Conservation (phyloP, 2,329 filamentous ascomycete genomes). For the Paecilomyces sp. region DNA sequence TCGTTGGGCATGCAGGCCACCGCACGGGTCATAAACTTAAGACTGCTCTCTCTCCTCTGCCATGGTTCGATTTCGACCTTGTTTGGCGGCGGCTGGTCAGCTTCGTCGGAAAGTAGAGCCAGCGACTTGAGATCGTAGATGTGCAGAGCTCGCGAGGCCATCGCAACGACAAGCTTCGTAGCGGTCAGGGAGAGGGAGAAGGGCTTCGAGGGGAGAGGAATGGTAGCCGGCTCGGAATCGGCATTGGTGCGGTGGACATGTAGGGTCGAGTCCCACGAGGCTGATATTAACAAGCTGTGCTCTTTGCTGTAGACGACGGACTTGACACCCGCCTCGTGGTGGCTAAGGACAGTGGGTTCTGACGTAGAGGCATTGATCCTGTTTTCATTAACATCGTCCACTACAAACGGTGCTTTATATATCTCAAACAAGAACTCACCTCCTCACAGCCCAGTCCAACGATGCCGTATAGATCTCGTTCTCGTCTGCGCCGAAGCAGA, state of each 20-base stretch:
- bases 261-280: conserved; percentile 88
- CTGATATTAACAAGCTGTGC: conserved; percentile 74
- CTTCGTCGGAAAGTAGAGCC: conserved; percentile 44
- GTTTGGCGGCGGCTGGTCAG: conserved; percentile 32
- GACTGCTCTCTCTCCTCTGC: conserved; percentile 86
- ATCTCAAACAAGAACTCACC: no score
- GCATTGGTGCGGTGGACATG: conserved; percentile 66
- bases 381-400: not conserved
- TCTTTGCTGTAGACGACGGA: conserved; percentile 73
- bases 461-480: conserved; percentile 80
- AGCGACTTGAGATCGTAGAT: conserved; percentile 83
- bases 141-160: conserved; percentile 87
- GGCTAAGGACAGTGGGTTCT: conserved; percentile 66
- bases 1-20: conserved; percentile 97
- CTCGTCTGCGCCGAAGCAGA: conserved; percentile 80
- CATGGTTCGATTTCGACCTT: conserved; percentile 62
- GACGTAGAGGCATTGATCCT: conserved; percentile 67
- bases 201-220: conserved; percentile 75
- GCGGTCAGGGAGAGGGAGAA: conserved; percentile 74
- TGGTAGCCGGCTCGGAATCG: conserved; percentile 51
- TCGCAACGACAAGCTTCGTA: conserved; percentile 87
- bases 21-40: conserved; percentile 92
- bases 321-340: conserved; percentile 72
- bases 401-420: no score
- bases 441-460: conserved; percentile 78